Evolutionary conservation across 768 basidiomycete genomes (phyloP), one percentile per base, ranked within the genome.

Genomic region (Russula griseocarnosa): DNA sequence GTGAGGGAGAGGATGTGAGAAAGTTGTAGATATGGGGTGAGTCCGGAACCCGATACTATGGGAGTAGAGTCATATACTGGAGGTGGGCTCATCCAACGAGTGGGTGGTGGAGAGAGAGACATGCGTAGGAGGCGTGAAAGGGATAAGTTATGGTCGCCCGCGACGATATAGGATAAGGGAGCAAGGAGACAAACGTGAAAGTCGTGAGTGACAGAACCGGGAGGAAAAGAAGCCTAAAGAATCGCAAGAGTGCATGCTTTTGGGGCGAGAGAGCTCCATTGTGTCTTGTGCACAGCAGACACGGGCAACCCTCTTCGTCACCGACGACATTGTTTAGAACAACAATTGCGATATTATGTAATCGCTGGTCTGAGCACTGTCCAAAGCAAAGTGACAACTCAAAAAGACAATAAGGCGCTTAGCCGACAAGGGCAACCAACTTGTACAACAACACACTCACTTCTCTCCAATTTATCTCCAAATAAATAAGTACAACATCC

Each of bases 21-120:
- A 40, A 94, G 87, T 67, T 86, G 81, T 55, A 98, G 86, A 74
- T 95, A 95, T 9, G 94, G 91, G 65, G 81, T 86, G 62, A 94
- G 85, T 20, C 77, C 73, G 38, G 73, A 72, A 61, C 54, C 34
- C 32, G 67, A 55, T 53, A 67, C 59, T 62, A 52, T 18, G 30
- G 62, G 18, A 53, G 68, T 75, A 77, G 79, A 72, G 78, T 83
- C 83, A 77, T 86, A 85, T 71, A 77, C 77, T 55, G 85, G 82
- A 36, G 86, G 82, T 34, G 83, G 82, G 3, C 77, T 71, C 64
- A 68, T 69, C 61, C 70, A 70, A 65, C 71, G 72, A 61, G 24
- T 4, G 16, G 71, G 61, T 58, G 69, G 68, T 53, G 67, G 65
- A 59, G 73, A 56, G 60, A 77, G 69, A 62, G 71, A 67, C 70